Base-by-base conservation (phyloP, 2,329 filamentous ascomycete genomes). In the Penicillium italicum region DNA sequence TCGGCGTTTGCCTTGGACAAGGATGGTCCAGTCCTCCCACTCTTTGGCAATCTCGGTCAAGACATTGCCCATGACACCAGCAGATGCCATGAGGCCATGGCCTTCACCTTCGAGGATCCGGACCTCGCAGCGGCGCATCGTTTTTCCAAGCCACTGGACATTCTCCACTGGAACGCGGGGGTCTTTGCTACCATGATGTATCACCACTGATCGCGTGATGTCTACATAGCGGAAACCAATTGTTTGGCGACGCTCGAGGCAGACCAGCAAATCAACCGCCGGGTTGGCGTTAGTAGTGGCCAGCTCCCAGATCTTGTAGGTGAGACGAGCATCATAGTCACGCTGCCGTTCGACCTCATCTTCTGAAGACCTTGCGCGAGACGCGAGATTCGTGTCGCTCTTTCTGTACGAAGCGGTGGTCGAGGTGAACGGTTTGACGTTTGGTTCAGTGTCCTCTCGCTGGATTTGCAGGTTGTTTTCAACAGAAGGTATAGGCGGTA, bases 221-320 rank as follows among this genome's bases (percentile, higher is more conserved):
- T 99, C 94, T 18, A 96, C 93, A 69, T 99, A 99, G 47, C 92
- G 86, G 76, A 99, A 99, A 0, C 94, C 94, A 65, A 99, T 96
- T 0, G 89, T 86, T 66, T 96, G 91, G 28, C 90, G 84, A 22
- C 94, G 85, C 73, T 99, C 94, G 1, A 99, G 80, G 69, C 94
- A 99, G 6, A 97, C 89, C 1, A 99, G 79, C 18, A 99, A 77
- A 72, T 99, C 94, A 0, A 96, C 90, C 0, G 94, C 93, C 0
- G 94, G 94, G 69, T 99, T 97, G 2, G 92, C 91, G 47, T 92
- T 89, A 1, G 87, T 88, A 0, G 93, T 97, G 1, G 94, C 91
- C 18, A 95, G 81, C 57, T 93, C 88, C 94, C 94, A 99, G 63
- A 97, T 97, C 11, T 90, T 87, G 65, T 96, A 89, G 0, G 94